phyloP scores from a whole-genome alignment of 225 moss, liverwort and hornwort genomes.

The Sphagnum contortum region DNA sequence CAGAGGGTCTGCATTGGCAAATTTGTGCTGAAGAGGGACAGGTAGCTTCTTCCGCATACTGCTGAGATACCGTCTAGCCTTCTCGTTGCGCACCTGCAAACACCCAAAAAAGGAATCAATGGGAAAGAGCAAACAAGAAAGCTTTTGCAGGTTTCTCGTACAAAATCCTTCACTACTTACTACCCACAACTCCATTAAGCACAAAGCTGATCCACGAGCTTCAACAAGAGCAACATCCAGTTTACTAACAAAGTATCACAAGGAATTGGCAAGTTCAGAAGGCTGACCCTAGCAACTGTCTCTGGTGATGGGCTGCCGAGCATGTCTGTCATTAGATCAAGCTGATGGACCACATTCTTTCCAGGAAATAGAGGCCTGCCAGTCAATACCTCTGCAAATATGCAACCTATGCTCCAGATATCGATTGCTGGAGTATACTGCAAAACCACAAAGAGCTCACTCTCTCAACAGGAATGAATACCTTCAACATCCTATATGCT shows the following conservation, averaged over 20 bases:
- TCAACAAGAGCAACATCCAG: too few relatives aligned
- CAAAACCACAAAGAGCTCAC: constrained; percentile 5
- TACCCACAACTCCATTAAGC: neutral
- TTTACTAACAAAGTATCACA: neutral
- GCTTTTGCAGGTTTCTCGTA: neutral
- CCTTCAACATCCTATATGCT: too few relatives aligned
- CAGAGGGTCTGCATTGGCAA: constrained; percentile 78
- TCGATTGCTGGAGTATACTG: constrained; percentile 99
- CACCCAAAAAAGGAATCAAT: neutral
- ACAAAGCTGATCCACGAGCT: neutral
- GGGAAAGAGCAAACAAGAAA: neutral
- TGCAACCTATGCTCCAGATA: constrained; percentile 99
- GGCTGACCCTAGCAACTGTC: constrained; percentile 83
- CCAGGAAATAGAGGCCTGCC: constrained; percentile 99
- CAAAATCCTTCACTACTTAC: too few relatives aligned
- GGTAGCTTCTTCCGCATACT: constrained; percentile 95
- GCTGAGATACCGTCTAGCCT: constrained; percentile 89
- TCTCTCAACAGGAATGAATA: too few relatives aligned
- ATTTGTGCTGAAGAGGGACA: constrained; percentile 75
- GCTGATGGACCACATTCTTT: constrained; percentile 98
- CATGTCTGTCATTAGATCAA: constrained; percentile 99
- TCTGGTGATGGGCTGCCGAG: constrained; percentile 93
- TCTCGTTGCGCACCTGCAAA: constrained; percentile 92
- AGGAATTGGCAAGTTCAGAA: neutral
- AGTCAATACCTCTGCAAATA: constrained; percentile 97